phyloP scores from a whole-genome alignment of 495 filamentous ascomycete genomes.

The Choiromyces venosus region DNA sequence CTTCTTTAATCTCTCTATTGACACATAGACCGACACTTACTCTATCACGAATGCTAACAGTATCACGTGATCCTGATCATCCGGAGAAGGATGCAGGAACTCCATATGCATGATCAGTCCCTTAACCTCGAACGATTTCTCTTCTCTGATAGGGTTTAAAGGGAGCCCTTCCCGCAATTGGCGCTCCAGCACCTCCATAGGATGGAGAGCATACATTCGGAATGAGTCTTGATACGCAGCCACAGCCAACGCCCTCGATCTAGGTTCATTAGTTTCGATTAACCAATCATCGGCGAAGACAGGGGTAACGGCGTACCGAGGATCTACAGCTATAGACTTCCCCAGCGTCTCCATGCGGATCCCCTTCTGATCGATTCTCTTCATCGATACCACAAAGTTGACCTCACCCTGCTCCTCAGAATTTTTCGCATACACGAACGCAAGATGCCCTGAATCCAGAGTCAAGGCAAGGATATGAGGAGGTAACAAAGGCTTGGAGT shows the following conservation, averaged over 20 bases:
- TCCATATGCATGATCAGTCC: conserved; percentile 80
- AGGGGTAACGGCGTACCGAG: conserved; percentile 49
- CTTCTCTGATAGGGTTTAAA: conserved; percentile 48
- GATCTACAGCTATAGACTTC: conserved; percentile 76
- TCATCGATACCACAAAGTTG: conserved; percentile 57
- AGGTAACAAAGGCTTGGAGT: conserved; percentile 49
- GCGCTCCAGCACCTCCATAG: conserved; percentile 47
- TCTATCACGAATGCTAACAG: conserved; percentile 65
- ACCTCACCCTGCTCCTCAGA: conserved; percentile 45
- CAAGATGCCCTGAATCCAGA: conserved; percentile 60
- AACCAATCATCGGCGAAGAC: conserved; percentile 13
- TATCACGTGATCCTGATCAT: conserved; percentile 63
- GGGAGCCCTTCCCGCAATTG: conserved; percentile 43
- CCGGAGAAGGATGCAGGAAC: conserved; percentile 68
- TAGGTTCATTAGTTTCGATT: conserved; percentile 38
- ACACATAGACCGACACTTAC: conserved; percentile 13
- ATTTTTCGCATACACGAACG: conserved; percentile 62
- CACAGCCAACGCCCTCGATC: conserved; percentile 61
- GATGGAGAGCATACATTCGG: conserved; percentile 58
- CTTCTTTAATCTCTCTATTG: background rate
- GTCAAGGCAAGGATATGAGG: conserved; percentile 72
- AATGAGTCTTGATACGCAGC: conserved; percentile 56
- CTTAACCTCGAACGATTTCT: conserved; percentile 56
- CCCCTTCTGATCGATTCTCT: conserved; percentile 54
- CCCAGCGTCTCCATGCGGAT: conserved; percentile 59